Evolutionary conservation across 129 eudicot genomes (phyloP).

Genomic region (Rutidosis leptorrhynchoides): DNA sequence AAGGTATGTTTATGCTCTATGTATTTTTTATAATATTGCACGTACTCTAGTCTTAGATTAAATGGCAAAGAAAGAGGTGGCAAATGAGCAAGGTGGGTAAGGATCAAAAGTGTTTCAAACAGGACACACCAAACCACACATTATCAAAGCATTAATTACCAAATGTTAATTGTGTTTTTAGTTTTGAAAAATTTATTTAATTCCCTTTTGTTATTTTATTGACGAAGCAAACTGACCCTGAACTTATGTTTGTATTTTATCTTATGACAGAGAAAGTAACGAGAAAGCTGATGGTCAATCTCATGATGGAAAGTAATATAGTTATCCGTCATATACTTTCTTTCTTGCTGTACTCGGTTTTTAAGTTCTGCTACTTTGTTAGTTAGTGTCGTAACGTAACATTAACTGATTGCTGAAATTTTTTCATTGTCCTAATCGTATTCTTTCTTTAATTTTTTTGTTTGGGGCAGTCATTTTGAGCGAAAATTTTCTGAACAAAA

Average conservation of each 20-base stretch:
- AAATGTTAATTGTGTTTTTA: background rate
- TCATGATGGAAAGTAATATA: constrained; percentile 77
- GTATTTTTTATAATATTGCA: background rate
- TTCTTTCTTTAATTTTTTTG: constrained; percentile 5
- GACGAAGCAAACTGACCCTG: background rate
- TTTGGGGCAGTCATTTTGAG: constrained; percentile 42
- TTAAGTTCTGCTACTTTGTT: background rate
- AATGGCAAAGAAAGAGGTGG: background rate
- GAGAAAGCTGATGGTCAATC: constrained; percentile 67
- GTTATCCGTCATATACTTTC: background rate
- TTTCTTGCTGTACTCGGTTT: background rate
- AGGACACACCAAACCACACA: too few relatives aligned
- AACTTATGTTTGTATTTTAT: constrained; percentile 20
- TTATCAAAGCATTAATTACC: too few relatives aligned
- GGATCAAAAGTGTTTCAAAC: background rate
- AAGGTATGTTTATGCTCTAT: constrained; percentile 40
- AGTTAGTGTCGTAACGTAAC: background rate
- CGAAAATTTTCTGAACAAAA: constrained; percentile 68
- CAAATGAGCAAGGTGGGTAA: background rate
- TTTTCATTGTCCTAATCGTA: background rate
- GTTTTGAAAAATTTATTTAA: background rate
- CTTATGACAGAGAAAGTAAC: constrained; percentile 64
- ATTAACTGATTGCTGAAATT: background rate
- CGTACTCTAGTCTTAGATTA: background rate
- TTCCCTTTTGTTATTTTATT: background rate